Evolutionary conservation across 495 filamentous ascomycete species (phyloP).

Genomic region (Cryomyces minteri): DNA sequence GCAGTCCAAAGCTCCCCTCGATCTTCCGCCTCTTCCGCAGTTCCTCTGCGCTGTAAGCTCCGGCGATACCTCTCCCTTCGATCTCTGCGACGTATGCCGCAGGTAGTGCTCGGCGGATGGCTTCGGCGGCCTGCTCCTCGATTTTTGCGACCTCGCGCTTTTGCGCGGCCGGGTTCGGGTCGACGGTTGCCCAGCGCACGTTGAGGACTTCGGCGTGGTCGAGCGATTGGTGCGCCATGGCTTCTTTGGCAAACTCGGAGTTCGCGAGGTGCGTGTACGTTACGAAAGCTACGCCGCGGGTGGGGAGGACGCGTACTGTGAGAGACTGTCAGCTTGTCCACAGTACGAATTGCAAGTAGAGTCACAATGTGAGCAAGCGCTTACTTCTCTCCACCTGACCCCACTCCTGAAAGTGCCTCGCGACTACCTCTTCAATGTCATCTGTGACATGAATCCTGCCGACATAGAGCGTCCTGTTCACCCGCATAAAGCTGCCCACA

Average conservation of each 20-base stretch:
- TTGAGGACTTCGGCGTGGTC: constrained; percentile 89
- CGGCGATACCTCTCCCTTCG: constrained; percentile 48
- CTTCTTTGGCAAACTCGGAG: constrained; percentile 21
- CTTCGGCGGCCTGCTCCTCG: constrained; percentile 97
- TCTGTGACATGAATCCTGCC: constrained; percentile 91
- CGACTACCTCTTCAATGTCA: constrained; percentile 93
- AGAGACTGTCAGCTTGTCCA: constrained; percentile 4
- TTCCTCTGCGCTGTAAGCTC: constrained; percentile 29
- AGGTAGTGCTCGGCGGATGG: constrained; percentile 77
- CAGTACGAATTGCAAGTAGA: background rate
- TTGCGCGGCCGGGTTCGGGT: constrained; percentile 91
- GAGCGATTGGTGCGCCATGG: constrained; percentile 73
- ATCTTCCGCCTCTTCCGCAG: constrained; percentile 75
- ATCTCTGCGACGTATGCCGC: constrained; percentile 85
- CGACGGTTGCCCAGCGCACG: constrained; percentile 89
- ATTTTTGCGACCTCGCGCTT: constrained; percentile 76
- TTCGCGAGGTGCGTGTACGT: constrained; percentile 72
- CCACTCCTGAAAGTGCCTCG: constrained; percentile 88
- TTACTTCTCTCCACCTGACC: constrained; percentile 66
- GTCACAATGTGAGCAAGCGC: constrained; percentile 1
- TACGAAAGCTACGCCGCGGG: constrained; percentile 76
- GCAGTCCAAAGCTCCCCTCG: constrained; percentile 73
- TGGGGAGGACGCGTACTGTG: constrained; percentile 63
- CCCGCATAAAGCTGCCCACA: constrained; percentile 73
- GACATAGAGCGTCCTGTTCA: constrained; percentile 84